Evolutionary conservation across 1,284 basidiomycete species (phyloP).

Genomic region (Rhodotorula sp.): DNA sequence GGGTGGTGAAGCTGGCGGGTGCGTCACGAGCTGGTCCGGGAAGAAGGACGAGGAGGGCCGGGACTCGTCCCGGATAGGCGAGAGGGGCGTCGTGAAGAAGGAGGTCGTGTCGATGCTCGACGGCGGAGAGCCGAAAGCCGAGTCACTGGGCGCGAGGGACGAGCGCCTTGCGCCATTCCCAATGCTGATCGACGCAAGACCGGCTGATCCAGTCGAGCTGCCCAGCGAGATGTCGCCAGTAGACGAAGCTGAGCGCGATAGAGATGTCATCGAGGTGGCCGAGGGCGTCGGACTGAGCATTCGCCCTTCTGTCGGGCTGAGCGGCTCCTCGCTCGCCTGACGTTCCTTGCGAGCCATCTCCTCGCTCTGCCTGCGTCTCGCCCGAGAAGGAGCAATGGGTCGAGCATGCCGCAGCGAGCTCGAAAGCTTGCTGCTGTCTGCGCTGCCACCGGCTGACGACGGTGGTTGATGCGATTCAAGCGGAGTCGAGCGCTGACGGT

Average conservation of each 20-base stretch:
- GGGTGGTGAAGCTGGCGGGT: background rate
- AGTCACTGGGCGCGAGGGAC: background rate
- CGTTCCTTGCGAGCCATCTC: constrained; percentile 10
- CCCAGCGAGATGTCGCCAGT: constrained; percentile 1
- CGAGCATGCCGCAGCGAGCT: constrained; percentile 30
- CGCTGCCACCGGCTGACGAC: constrained; percentile 21
- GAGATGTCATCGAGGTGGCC: background rate
- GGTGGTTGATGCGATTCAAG: constrained; percentile 21
- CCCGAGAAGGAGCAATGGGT: constrained; percentile 28
- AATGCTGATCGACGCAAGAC: background rate
- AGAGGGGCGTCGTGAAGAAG: constrained; percentile 31
- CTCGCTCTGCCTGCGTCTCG: constrained; percentile 27
- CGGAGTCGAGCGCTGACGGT: constrained; percentile 14
- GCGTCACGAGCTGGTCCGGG: background rate
- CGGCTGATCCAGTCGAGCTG: constrained; percentile 5
- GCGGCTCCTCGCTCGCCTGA: constrained; percentile 22
- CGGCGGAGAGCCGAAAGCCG: constrained; percentile 9
- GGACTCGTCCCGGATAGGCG: constrained; percentile 18
- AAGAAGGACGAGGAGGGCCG: constrained; percentile 21
- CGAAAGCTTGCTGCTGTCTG: constrained; percentile 20
- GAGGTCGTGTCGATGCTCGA: constrained; percentile 32
- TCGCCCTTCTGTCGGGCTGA: constrained; percentile 7
- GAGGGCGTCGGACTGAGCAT: constrained; percentile 31
- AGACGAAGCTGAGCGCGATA: constrained; percentile 14
- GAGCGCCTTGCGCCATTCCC: background rate